Base-by-base conservation (phyloP, 768 basidiomycete species). In the Xanthoconium purpureum region DNA sequence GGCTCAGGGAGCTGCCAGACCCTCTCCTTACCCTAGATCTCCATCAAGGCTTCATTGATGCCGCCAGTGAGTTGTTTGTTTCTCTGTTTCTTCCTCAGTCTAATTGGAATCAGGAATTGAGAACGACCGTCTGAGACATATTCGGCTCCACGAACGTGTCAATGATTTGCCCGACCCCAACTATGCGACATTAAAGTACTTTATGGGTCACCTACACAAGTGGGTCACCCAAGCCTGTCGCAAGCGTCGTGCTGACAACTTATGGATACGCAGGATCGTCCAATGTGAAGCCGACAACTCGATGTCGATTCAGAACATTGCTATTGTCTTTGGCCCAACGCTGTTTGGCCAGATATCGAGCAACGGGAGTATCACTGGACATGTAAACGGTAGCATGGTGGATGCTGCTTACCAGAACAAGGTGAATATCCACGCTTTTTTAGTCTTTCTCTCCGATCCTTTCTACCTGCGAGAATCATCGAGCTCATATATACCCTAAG, bases 121-220 rank as follows among this genome's bases (percentile, higher is more conserved):
- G 52, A 97, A 96, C 66, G 95, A 97, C 62, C 85, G 96, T 49
- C 76, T 98, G 61, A 84, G 96, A 56, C 96, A 98, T 66, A 98
- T 99, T 60, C 85, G 95, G 48, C 75, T 98, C 50, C 97, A 99
- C 66, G 97, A 98, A 68, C 86, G 94, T 45, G 94, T 99, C 45
- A 99, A 99, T 66, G 96, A 98, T 62, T 80, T 99, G 51, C 96
- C 97, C 13, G 97, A 99, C 74, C 84, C 97, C n/a, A 98, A 98
- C 72, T 99, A 99, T 66, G 92, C 97, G 2, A 96, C 96, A 2
- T 78, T 98, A 49, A 98, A 98, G 70, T 97, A 82, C 71, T 89
- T 98, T 72, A 79, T 99, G 78, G 94, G 91, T 13, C 97, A 99
- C 74, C 77, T 99, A 58, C 81, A 98, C 74, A 85, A 82, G 95